These are phyloP conservation scores for Cylindrotheca fusiformis DNA, from an alignment of 108 stramenopile species.

Conservation along the genomic window DNA sequence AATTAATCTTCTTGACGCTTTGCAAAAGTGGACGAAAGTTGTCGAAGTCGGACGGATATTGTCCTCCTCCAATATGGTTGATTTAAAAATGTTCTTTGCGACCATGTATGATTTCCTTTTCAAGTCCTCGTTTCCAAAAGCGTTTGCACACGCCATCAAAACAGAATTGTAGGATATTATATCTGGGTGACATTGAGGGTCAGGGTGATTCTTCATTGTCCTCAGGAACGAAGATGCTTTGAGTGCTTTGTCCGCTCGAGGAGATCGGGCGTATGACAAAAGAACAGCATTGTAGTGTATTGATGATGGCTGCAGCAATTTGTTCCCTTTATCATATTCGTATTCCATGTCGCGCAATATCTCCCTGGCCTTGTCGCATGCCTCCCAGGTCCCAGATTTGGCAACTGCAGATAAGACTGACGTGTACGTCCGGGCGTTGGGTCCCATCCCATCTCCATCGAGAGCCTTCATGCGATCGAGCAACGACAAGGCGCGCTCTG, in stretches of 20 bases:
- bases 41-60: constrained; percentile 21
- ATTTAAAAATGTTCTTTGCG: constrained; percentile 30
- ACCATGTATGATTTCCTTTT: constrained; percentile 31
- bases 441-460: constrained; percentile 34
- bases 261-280: constrained; percentile 49
- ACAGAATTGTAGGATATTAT: constrained; percentile 68
- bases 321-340: constrained; percentile 23
- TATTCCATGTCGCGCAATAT: constrained; percentile 54
- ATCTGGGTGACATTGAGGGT: constrained; percentile 39
- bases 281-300: constrained; percentile 68
- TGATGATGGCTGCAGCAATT: constrained; percentile 33
- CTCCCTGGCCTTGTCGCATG: constrained; percentile 30
- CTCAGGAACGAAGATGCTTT: constrained; percentile 38
- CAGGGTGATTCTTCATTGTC: constrained; percentile 30
- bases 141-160: constrained; percentile 44
- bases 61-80: neutral
- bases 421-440: constrained; percentile 51
- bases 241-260: constrained; percentile 44
- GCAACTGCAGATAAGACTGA: constrained; percentile 39
- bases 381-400: constrained; percentile 26
- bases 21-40: constrained; percentile 33
- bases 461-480: constrained; percentile 43
- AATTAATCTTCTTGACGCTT: constrained; percentile 29
- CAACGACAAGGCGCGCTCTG: constrained; percentile 28
- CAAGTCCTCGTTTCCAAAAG: constrained; percentile 35